These are phyloP conservation scores for Tulasnella sp. DNA, from an alignment of 768 basidiomycete genomes.

Conservation along the genomic window DNA sequence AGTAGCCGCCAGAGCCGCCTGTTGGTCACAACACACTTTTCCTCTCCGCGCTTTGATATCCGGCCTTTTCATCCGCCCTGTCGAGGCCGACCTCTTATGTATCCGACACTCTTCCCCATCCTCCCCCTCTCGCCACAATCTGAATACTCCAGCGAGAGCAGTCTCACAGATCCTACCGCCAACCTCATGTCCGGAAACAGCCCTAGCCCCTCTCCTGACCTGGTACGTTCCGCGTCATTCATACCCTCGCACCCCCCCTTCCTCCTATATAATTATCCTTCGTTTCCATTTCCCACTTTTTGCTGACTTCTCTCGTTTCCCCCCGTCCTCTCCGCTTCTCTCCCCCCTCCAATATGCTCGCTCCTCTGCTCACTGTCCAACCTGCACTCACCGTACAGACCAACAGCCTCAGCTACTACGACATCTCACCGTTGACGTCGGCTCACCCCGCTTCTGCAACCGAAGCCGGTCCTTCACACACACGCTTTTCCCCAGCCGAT, in stretches of 20 bases:
- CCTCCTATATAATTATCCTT: constrained; percentile 14
- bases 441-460: constrained; percentile 2
- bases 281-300: neutral
- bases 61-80: constrained; percentile 1
- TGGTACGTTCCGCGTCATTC: constrained; percentile 3
- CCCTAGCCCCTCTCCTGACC: constrained; percentile 17
- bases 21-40: neutral
- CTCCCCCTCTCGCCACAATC: constrained; percentile 21
- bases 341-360: neutral
- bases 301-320: constrained; percentile 1
- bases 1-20: neutral
- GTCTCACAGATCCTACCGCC: constrained; percentile 9
- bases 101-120: constrained; percentile 16
- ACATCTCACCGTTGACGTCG: neutral
- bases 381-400: constrained; percentile 6
- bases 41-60: neutral
- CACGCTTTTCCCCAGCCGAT: neutral
- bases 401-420: neutral
- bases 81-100: constrained; percentile 7
- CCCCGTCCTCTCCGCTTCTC: neutral
- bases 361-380: constrained; percentile 5
- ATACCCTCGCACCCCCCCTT: neutral
- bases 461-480: neutral
- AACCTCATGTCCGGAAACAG: constrained; percentile 23
- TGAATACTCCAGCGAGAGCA: constrained; percentile 22